Conservation (phyloP, 2,329 filamentous ascomycete species). For the Xylariomycetidae sp. region DNA sequence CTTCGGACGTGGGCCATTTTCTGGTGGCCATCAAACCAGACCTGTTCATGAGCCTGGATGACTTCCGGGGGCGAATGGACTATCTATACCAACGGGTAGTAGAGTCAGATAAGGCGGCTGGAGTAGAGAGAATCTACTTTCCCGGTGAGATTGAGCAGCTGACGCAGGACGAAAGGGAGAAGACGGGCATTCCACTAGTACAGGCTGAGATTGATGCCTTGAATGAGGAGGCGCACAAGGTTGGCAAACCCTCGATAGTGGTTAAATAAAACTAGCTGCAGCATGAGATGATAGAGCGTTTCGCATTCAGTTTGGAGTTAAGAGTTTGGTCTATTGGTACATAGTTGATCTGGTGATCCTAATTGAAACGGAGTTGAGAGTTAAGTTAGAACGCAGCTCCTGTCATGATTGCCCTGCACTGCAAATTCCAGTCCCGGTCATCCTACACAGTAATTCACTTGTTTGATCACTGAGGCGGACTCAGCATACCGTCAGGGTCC, state of each 20-base stretch:
- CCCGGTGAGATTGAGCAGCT: slow-evolving; percentile 59
- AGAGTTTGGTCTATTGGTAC: too few relatives aligned
- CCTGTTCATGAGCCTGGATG: slow-evolving; percentile 65
- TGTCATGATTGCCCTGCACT: too few relatives aligned
- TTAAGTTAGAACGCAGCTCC: too few relatives aligned
- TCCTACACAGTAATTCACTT: too few relatives aligned
- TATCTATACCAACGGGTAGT: slow-evolving; percentile 51
- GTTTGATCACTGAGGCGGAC: too few relatives aligned
- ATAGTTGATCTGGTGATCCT: too few relatives aligned
- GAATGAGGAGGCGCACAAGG: slow-evolving; percentile 47
- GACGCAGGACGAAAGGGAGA: slow-evolving; percentile 44
- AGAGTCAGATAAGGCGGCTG: slow-evolving; percentile 48
- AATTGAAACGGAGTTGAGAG: too few relatives aligned
- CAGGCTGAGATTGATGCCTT: slow-evolving; percentile 51
- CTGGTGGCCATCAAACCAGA: slow-evolving; percentile 69
- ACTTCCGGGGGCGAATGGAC: slow-evolving; percentile 61
- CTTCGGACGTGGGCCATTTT: slow-evolving; percentile 71
- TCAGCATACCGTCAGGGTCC: too few relatives aligned
- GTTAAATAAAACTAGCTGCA: too few relatives aligned
- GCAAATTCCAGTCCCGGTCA: too few relatives aligned
- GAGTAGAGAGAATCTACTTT: slow-evolving; percentile 56
- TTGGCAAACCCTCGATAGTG: slow-evolving; percentile 30
- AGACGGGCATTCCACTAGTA: slow-evolving; percentile 55
- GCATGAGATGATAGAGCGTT: too few relatives aligned
- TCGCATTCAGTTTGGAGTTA: too few relatives aligned